Base-by-base conservation (phyloP, 2,329 filamentous ascomycete species). In the Emericellopsis atlantica region DNA sequence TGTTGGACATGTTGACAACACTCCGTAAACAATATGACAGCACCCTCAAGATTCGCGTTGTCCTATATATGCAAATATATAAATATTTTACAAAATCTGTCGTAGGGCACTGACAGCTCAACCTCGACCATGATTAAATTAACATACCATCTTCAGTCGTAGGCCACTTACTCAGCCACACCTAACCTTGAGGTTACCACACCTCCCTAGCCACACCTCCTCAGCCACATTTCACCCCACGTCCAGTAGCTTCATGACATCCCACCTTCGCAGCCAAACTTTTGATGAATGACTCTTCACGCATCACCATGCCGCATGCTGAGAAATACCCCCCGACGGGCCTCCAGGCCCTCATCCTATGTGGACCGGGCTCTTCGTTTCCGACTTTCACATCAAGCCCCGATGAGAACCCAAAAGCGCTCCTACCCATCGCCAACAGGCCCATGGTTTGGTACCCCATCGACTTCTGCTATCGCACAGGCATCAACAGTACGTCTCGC, bases 371-470 rank as follows among this genome's bases (percentile, higher is more conserved):
- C 41, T 84, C 81, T 8, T 88, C 82, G 0, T 82, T 92, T 49
- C 79, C 82, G 36, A 90, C 85, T 1, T 90, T 92, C 57, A 89
- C 84, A 2, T 80, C 83, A 3, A 85, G 81, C 46, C 81, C 84
- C 5, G 79, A 83, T 61, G 81, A 89, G 54, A 80, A 84, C 45
- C 84, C 85, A 9, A 92, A 92, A 62, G 84, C 85, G 9, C 72
- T 92, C 18, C 64, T 92, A 7, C 85, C 85, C 6, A 83, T 92
- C 44, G 85, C 85, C 31, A 92, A 92, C 58, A 66, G 85, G 49
- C 85, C 85, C 1, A 92, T 92, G 85, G 81, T 92, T 36, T 90
- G 86, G 83, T 92, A 92, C 57, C 81, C 85, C 6, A 74, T 92
- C 33, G 84, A 90, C 52, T 90, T 86, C 64, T 90, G 84, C 61